phyloP scores from a whole-genome alignment of 768 basidiomycete genomes.

The Gymnopilus junonius region DNA sequence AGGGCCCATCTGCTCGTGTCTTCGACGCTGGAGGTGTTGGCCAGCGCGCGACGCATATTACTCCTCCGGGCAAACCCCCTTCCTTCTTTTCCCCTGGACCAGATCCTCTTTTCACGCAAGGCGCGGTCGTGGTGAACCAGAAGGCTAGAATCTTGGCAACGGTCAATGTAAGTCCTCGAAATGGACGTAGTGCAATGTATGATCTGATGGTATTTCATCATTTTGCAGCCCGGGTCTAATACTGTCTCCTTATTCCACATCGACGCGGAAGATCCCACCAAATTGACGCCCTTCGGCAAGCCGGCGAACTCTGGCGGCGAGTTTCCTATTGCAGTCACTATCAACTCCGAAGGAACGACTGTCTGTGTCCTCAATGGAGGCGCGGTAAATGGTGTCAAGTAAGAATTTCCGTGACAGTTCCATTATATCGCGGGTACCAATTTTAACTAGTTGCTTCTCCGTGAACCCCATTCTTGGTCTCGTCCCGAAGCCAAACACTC shows the following conservation, averaged over 20 bases:
- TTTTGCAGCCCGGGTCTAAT: constrained; percentile 50
- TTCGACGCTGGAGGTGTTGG: not conserved
- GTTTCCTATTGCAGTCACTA: constrained; percentile 52
- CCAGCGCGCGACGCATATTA: not conserved
- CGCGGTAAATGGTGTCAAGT: constrained; percentile 41
- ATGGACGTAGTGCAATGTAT: not conserved
- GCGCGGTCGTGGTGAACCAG: constrained; percentile 6
- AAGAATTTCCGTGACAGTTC: too few relatives aligned
- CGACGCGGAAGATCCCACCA: constrained; percentile 44
- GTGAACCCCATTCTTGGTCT: constrained; percentile 47
- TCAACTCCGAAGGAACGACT: constrained; percentile 31
- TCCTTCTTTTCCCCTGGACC: constrained; percentile 4
- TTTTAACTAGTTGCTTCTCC: constrained; percentile 41
- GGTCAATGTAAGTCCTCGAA: not conserved
- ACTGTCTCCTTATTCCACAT: constrained; percentile 44
- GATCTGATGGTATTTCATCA: not conserved
- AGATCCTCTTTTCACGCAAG: constrained; percentile 13
- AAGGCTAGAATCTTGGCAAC: constrained; percentile 8
- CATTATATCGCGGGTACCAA: not conserved
- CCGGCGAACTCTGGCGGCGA: constrained; percentile 52
- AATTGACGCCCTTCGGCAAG: constrained; percentile 44
- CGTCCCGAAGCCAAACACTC: constrained; percentile 40
- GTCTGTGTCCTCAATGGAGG: constrained; percentile 50
- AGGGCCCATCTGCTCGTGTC: not conserved
- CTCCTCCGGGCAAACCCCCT: not conserved